phyloP scores from a whole-genome alignment of 306 rosid species.

The Quercus cerris region DNA sequence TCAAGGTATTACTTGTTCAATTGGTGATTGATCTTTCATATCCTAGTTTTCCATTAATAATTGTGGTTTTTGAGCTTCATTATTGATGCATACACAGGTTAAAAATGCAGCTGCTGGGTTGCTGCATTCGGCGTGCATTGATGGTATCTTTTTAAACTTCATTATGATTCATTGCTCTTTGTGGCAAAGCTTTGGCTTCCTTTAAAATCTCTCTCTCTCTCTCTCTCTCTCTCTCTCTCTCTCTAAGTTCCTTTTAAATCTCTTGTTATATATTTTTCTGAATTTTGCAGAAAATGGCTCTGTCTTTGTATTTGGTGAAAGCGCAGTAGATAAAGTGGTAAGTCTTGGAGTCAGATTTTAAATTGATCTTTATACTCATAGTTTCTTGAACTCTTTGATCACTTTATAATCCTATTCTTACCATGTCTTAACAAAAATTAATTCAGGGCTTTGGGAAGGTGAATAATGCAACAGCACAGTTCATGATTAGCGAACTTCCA shows the following conservation, averaged over 20 bases:
- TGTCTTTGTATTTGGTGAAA: conserved; percentile 74
- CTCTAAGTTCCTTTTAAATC: conserved; percentile 3
- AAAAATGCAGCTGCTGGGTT: conserved; percentile 77
- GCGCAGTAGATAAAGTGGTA: conserved; percentile 64
- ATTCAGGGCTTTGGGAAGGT: conserved; percentile 49
- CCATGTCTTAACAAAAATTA: conserved; percentile 21
- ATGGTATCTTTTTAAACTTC: conserved; percentile 51
- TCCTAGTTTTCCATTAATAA: neutral
- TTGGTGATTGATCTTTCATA: conserved; percentile 18
- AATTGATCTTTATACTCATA: neutral
- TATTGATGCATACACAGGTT: conserved; percentile 45
- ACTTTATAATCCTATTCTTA: neutral
- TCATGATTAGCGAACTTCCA: conserved; percentile 58
- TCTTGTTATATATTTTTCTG: neutral
- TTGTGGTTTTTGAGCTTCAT: conserved; percentile 9
- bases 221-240: neutral
- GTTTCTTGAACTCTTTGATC: neutral
- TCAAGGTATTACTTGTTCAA: conserved; percentile 50
- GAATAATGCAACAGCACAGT: conserved; percentile 48
- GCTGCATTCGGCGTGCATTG: conserved; percentile 80
- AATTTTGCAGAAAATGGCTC: conserved; percentile 76
- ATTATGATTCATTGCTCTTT: neutral
- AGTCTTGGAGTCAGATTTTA: conserved; percentile 18
- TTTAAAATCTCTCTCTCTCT: neutral
- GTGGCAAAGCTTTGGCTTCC: conserved; percentile 2